phyloP scores from a whole-genome alignment of 768 basidiomycete genomes.

The Leucosporidium yakuticum region DNA sequence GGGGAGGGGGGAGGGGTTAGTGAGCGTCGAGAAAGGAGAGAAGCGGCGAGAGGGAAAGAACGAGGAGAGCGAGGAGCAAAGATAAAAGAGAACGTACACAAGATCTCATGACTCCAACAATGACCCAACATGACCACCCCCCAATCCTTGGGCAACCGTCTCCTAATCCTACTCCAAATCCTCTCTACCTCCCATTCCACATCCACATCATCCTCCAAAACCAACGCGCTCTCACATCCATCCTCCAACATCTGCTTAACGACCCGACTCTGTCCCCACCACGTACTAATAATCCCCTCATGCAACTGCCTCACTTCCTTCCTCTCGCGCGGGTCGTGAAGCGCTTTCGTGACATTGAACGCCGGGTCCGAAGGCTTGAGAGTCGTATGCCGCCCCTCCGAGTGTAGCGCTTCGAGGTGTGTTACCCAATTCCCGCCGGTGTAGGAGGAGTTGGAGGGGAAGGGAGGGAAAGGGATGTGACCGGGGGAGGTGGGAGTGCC shows the following conservation, averaged over 20 bases:
- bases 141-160: conserved; percentile 32
- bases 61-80: conserved; percentile 1
- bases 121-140: conserved; percentile 36
- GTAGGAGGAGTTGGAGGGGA: conserved; percentile 4
- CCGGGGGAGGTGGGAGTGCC: too few species aligned
- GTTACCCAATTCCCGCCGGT: conserved; percentile 31
- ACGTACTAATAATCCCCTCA: conserved; percentile 38
- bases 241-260: conserved; percentile 35
- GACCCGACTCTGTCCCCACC: conserved; percentile 37
- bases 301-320: conserved; percentile 34
- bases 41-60: background rate
- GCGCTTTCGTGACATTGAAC: conserved; percentile 24
- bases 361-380: conserved; percentile 20
- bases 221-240: conserved; percentile 30
- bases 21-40: background rate
- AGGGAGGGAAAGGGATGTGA: conserved; percentile 10
- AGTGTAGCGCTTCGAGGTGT: conserved; percentile 30
- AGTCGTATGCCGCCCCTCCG: conserved; percentile 6
- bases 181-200: conserved; percentile 40
- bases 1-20: background rate
- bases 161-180: conserved; percentile 36
- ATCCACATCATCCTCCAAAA: conserved; percentile 40
- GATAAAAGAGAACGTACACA: conserved; percentile 22
- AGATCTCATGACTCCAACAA: conserved; percentile 38
- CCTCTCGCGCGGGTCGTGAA: conserved; percentile 27